Evolutionary conservation across 805 yeast species (phyloP), one percentile per base, ranked within the genome.

Genomic region (Wickerhamiella spandovensis): DNA sequence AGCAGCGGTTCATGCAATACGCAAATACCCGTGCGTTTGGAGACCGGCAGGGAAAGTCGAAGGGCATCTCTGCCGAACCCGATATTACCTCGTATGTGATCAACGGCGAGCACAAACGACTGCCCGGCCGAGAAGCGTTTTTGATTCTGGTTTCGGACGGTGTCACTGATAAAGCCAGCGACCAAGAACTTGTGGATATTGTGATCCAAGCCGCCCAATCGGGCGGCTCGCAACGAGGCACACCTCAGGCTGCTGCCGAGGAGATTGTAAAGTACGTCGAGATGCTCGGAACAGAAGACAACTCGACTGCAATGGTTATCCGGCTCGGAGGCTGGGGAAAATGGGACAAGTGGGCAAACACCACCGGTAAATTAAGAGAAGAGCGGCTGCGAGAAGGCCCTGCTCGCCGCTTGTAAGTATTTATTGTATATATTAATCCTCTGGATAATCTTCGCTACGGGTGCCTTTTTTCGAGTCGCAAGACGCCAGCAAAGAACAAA

Each of bases 21-120:
- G 95, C 97, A 21, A 92, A 92, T 61, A 92, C 98, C 1, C 74
- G 98, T 56, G 74, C 96, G 1, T 92, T 92, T 72, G 98, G 98
- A 41, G 98, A 92, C 66, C 60, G 81, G 15, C 70, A 73, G 23
- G 95, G 80, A 49, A 92, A 92, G 65, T 73, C 81, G 37, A 76
- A 79, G 62, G 98, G 98, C 0, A 79, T 92, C 1, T 73, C 89
- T 0, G 86, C 96, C 13, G 97, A 92, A 67, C 98, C 98, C 0
- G 97, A 92, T 54, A 72, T 92, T 46, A 69, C 50, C 18, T 48
- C 53, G 22, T 57, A 57, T 47, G 47, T 47, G 21, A 37, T 54
- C 37, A 47, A 42, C 18, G 47, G 43, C 28, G 53, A 53, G 15
- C 23, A 47, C 22, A 65, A 63, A 15, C 52, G 53, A 7, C 58